Conservation (phyloP, 208 protist genomes). For the Acanthamoeba castellanii region DNA sequence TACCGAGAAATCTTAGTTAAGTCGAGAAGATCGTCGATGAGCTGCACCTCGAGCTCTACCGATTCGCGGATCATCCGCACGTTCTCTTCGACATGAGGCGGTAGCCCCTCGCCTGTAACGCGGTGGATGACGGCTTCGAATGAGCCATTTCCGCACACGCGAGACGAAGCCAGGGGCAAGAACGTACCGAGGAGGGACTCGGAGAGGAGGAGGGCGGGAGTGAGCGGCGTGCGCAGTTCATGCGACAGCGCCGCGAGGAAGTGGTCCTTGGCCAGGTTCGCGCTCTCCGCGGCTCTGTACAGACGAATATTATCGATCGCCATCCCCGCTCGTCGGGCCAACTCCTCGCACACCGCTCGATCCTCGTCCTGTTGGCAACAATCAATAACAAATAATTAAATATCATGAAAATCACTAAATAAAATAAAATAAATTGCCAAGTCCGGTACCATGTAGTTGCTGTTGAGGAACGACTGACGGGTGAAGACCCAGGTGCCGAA, state of each 20-base stretch:
- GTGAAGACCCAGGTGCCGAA: conserved; percentile 29
- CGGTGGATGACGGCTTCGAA: no score
- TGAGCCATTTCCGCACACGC: background rate
- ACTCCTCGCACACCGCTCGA: background rate
- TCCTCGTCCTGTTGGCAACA: background rate
- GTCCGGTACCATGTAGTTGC: background rate
- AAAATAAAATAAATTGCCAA: no score
- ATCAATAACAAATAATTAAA: no score
- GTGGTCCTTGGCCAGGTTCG: conserved; percentile 16
- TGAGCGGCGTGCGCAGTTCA: conserved; percentile 41
- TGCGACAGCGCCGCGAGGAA: conserved; percentile 58
- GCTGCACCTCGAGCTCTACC: conserved; percentile 33
- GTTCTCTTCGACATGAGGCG: conserved; percentile 12
- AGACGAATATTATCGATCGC: conserved; percentile 2
- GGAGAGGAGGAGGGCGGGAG: conserved; percentile 4
- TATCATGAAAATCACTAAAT: no score
- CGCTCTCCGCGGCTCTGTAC: background rate
- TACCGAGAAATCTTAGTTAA: conserved; percentile 3
- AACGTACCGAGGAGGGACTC: background rate
- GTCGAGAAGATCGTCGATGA: conserved; percentile 55
- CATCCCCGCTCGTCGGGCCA: background rate
- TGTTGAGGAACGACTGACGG: background rate
- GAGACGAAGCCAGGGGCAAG: background rate
- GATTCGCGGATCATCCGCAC: conserved; percentile 1
- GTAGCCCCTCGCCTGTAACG: background rate